phyloP scores from a whole-genome alignment of 441 rosid species.

The Omphalea diandra region DNA sequence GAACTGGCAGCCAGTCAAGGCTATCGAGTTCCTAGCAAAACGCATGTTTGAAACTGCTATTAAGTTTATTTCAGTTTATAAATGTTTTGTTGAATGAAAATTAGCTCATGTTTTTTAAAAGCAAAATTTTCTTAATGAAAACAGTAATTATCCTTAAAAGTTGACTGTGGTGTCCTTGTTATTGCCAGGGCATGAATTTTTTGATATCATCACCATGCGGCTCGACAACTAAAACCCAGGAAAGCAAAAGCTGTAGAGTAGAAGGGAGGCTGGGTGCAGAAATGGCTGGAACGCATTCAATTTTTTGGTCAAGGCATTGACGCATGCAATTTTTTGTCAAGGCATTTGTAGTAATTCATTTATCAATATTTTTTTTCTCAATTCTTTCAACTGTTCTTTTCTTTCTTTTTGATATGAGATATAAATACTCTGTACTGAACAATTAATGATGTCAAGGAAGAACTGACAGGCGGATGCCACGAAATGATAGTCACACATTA shows the following conservation, averaged over 20 bases:
- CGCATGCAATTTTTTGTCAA: slow-evolving; percentile 21
- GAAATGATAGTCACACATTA: slow-evolving; percentile 13
- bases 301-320: slow-evolving; percentile 27
- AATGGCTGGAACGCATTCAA: slow-evolving; percentile 23
- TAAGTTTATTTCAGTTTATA: background rate
- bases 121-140: background rate
- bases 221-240: slow-evolving; percentile 18
- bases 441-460: slow-evolving; percentile 10
- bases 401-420: background rate
- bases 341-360: slow-evolving; percentile 49
- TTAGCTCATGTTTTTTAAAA: background rate
- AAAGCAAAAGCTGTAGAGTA: slow-evolving; percentile 48
- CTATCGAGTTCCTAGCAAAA: background rate
- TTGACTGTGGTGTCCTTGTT: background rate
- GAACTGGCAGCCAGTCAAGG: background rate
- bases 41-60: background rate
- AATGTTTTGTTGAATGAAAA: background rate
- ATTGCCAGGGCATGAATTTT: slow-evolving; percentile 22
- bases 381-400: slow-evolving; percentile 22
- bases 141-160: background rate
- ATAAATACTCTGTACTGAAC: slow-evolving; percentile 23
- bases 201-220: slow-evolving; percentile 17
- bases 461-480: slow-evolving; percentile 19
- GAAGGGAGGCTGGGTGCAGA: slow-evolving; percentile 37
- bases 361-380: slow-evolving; percentile 31